Evolutionary conservation across 352 stramenopile species (phyloP).

Genomic region (Phytophthora colocasiae): DNA sequence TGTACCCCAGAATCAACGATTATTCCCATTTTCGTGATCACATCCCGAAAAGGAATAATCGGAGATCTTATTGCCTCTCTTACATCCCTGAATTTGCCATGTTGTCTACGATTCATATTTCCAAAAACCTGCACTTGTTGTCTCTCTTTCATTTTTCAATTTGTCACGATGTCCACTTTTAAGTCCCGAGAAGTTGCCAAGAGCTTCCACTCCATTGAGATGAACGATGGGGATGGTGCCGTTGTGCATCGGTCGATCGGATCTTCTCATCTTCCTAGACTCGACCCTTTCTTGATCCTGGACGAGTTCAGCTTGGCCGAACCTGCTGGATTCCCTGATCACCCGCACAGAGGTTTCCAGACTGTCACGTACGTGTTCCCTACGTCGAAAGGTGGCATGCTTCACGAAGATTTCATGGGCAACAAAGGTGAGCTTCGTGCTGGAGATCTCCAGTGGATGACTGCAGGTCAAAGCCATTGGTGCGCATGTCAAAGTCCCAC

Average conservation of each 20-base stretch:
- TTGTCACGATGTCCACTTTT: conserved; percentile 18
- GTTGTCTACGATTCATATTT: neutral
- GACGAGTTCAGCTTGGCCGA: conserved; percentile 48
- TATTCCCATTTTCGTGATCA: conserved; percentile 4
- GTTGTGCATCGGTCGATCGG: conserved; percentile 53
- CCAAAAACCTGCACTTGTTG: neutral
- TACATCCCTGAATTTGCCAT: conserved; percentile 13
- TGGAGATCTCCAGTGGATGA: conserved; percentile 64
- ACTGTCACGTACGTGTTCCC: conserved; percentile 90
- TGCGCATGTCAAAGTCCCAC: conserved; percentile 50
- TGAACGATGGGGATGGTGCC: conserved; percentile 54
- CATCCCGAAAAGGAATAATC: neutral
- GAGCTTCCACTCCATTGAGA: conserved; percentile 52
- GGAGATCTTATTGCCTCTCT: neutral
- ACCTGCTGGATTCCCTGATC: conserved; percentile 82
- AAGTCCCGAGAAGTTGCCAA: conserved; percentile 43
- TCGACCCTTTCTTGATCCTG: conserved; percentile 58
- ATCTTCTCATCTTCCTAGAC: conserved; percentile 36
- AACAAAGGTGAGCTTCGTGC: conserved; percentile 50
- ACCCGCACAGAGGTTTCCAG: conserved; percentile 92
- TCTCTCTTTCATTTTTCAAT: conserved; percentile 9
- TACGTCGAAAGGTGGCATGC: conserved; percentile 70
- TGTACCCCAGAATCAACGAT: neutral
- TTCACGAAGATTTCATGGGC: conserved; percentile 81
- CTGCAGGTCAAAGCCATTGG: conserved; percentile 62